These are phyloP conservation scores for Vickermania ingenoplastis DNA, from an alignment of 208 protist genomes.

Conservation along the genomic window DNA sequence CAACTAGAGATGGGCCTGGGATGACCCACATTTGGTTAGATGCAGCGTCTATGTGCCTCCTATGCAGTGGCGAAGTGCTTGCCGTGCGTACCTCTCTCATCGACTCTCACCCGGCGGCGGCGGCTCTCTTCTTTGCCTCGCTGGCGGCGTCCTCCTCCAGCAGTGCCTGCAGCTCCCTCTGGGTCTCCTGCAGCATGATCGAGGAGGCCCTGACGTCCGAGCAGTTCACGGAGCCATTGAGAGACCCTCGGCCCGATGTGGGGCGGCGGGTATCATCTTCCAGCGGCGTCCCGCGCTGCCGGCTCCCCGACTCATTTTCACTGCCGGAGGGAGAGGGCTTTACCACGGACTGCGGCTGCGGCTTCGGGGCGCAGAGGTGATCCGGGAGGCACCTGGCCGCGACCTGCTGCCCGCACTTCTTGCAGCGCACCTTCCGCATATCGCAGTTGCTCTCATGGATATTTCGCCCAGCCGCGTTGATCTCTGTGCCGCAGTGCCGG, in stretches of 20 bases:
- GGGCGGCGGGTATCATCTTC: background rate
- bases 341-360: background rate
- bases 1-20: too few relatives aligned
- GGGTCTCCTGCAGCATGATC: constrained; percentile 53
- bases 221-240: constrained; percentile 4
- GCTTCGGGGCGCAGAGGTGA: constrained; percentile 9
- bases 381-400: constrained; percentile 5
- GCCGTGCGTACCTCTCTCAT: too few relatives aligned
- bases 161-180: constrained; percentile 44
- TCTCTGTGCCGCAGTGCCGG: constrained; percentile 21
- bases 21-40: too few relatives aligned
- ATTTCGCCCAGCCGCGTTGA: constrained; percentile 2
- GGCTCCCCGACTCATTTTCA: background rate
- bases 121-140: background rate
- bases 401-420: constrained; percentile 9
- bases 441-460: constrained; percentile 26
- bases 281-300: background rate
- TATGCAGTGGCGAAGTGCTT: too few relatives aligned
- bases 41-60: too few relatives aligned
- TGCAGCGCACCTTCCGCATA: constrained; percentile 12
- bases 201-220: constrained; percentile 29
- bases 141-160: constrained; percentile 28
- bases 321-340: background rate
- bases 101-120: background rate
- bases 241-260: background rate